Evolutionary conservation across 1,284 basidiomycete species (phyloP).

Genomic region (Ceratobasidium sp.): DNA sequence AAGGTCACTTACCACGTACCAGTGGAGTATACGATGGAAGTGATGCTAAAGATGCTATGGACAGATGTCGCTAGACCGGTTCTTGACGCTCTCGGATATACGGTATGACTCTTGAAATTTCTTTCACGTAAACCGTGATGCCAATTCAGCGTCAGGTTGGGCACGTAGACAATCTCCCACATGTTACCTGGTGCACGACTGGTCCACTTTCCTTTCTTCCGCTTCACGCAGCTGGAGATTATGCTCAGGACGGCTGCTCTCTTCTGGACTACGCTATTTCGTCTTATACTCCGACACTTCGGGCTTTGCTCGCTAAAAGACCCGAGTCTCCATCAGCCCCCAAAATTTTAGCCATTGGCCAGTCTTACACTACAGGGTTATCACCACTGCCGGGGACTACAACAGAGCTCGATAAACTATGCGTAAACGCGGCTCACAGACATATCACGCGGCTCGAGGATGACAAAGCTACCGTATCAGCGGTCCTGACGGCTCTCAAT

Average conservation of each 20-base stretch:
- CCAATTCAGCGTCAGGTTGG: conserved; percentile 18
- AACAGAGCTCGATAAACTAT: background rate
- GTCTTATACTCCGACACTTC: conserved; percentile 53
- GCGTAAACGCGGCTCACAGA: too few species aligned
- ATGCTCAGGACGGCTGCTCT: conserved; percentile 6
- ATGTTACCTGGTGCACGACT: conserved; percentile 50
- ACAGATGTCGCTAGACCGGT: too few species aligned
- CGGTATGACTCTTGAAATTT: background rate
- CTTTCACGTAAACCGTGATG: background rate
- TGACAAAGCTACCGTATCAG: background rate
- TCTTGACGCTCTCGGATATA: too few species aligned
- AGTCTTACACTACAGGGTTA: background rate
- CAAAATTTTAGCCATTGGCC: background rate
- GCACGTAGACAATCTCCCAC: conserved; percentile 34
- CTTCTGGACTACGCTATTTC: conserved; percentile 52
- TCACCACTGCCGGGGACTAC: background rate
- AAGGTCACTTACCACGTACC: too few species aligned
- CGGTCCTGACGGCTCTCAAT: conserved; percentile 14
- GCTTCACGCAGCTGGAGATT: conserved; percentile 54
- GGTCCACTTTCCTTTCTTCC: conserved; percentile 52
- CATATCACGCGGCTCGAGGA: background rate
- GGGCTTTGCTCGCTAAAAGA: conserved; percentile 47
- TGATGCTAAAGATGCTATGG: too few species aligned
- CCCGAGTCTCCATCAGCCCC: background rate
- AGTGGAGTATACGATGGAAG: too few species aligned